Percentiles rank a stretch among this genome's conserved stretches.
These are phyloP conservation scores for Pyrenophora teres DNA, from an alignment of 2,329 filamentous ascomycete genomes.

Conservation along the genomic window DNA sequence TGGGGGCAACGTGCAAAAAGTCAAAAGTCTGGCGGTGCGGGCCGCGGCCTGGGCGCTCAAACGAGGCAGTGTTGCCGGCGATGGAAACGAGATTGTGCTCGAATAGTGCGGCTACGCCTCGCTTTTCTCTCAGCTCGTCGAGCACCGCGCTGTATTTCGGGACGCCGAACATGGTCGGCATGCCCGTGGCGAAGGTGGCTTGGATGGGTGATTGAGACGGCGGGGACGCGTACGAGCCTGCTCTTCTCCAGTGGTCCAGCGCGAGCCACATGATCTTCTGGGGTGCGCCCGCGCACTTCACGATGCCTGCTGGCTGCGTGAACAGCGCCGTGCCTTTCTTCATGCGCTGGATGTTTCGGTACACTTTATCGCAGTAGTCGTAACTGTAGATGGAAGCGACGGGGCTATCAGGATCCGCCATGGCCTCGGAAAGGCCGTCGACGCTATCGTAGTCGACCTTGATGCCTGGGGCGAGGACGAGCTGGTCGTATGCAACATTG, in stretches of 20 bases:
- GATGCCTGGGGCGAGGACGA: conserved; percentile 62
- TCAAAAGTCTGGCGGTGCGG: no score
- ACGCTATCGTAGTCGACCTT: conserved; percentile 34
- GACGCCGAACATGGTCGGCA: conserved; percentile 49
- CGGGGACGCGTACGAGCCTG: conserved; percentile 38
- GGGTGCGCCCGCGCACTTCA: conserved; percentile 49
- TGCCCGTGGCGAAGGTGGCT: conserved; percentile 47
- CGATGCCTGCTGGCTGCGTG: conserved; percentile 44
- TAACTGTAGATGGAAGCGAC: conserved; percentile 48
- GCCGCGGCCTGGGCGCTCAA: conserved; percentile 35
- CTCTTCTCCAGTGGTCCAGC: conserved; percentile 43
- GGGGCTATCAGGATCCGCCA: conserved; percentile 36
- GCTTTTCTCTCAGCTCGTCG: conserved; percentile 40
- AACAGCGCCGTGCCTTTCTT: conserved; percentile 44
- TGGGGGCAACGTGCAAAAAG: conserved; percentile 45
- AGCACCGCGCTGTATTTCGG: conserved; percentile 46
- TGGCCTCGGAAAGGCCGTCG: conserved; percentile 41
- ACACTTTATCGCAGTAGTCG: conserved; percentile 46
- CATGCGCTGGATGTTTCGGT: conserved; percentile 36
- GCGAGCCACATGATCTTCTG: conserved; percentile 51
- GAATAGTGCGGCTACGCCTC: conserved; percentile 46
- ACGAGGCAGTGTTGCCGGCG: conserved; percentile 45
- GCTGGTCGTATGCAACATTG: conserved; percentile 64
- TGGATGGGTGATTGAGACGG: conserved; percentile 34
- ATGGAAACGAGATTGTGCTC: conserved; percentile 45